Percentiles rank a stretch among this genome's conserved stretches.
Conservation (phyloP, 108 stramenopile species). For the Skeletonema costatum region DNA sequence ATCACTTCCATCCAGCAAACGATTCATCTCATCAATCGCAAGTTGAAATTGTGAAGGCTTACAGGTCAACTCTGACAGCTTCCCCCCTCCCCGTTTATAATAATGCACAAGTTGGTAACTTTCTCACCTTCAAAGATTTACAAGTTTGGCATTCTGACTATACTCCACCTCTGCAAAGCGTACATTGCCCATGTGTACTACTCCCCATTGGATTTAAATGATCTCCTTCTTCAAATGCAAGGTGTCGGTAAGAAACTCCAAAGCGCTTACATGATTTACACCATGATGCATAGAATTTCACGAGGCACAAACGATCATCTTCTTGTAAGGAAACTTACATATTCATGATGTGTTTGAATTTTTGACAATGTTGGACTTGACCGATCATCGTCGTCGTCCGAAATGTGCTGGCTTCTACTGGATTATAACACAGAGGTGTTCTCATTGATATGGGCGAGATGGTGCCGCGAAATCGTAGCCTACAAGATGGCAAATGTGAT, state of each 20-base stretch:
- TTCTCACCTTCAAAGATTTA: slow-evolving; percentile 60
- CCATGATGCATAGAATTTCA: slow-evolving; percentile 68
- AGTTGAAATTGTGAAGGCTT: slow-evolving; percentile 41
- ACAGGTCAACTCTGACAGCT: slow-evolving; percentile 35
- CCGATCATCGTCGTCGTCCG: slow-evolving; percentile 4
- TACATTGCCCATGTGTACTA: slow-evolving; percentile 38
- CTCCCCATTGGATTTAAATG: slow-evolving; percentile 9
- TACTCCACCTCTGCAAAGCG: slow-evolving; percentile 73
- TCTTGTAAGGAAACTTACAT: slow-evolving; percentile 43
- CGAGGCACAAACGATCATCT: slow-evolving; percentile 66
- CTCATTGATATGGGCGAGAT: neutral
- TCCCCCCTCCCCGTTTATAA: slow-evolving; percentile 42
- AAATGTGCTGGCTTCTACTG: neutral
- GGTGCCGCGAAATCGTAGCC: neutral
- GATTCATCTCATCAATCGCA: slow-evolving; percentile 42
- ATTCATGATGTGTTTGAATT: slow-evolving; percentile 37
- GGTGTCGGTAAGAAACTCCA: slow-evolving; percentile 47
- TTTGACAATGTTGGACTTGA: slow-evolving; percentile 14
- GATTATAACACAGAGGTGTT: neutral
- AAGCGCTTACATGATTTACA: slow-evolving; percentile 75
- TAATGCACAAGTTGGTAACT: slow-evolving; percentile 66
- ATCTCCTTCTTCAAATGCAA: slow-evolving; percentile 55
- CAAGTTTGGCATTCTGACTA: slow-evolving; percentile 53
- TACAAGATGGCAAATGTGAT: neutral
- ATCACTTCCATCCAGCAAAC: slow-evolving; percentile 17